These are phyloP conservation scores for Yarrowia yakushimensis DNA, from an alignment of 805 yeast species.

Conservation along the genomic window DNA sequence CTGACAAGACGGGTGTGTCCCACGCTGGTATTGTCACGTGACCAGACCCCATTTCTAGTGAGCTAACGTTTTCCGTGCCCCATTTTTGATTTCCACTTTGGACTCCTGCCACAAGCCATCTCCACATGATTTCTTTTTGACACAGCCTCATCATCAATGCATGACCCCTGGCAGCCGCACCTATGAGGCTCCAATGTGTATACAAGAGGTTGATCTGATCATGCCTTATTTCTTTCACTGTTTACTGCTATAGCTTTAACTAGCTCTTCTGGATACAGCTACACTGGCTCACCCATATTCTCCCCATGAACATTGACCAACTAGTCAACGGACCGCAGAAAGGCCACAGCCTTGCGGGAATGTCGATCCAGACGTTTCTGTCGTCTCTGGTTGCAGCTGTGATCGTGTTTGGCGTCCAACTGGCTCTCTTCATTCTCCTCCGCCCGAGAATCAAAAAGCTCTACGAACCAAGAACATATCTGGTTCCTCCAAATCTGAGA, in stretches of 20 bases:
- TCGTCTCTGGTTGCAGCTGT: slow-evolving; percentile 55
- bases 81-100: too few relatives aligned
- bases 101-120: too few relatives aligned
- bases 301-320: neutral
- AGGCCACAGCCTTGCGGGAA: slow-evolving; percentile 20
- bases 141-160: neutral
- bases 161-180: slow-evolving; percentile 9
- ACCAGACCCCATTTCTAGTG: too few relatives aligned
- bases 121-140: neutral
- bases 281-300: neutral
- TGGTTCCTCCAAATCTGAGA: slow-evolving; percentile 43
- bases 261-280: too few relatives aligned
- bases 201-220: too few relatives aligned
- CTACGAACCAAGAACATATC: slow-evolving; percentile 55
- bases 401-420: slow-evolving; percentile 52
- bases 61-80: too few relatives aligned
- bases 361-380: slow-evolving; percentile 51
- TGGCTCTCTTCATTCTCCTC: slow-evolving; percentile 40
- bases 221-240: too few relatives aligned
- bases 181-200: too few relatives aligned
- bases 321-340: neutral
- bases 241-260: too few relatives aligned
- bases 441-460: slow-evolving; percentile 40
- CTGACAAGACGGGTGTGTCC: too few relatives aligned
- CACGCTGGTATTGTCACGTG: too few relatives aligned